Evolutionary conservation across 2,329 filamentous ascomycete genomes (phyloP), one percentile per base, ranked within the genome.

Genomic region (Neofusicoccum ribis): DNA sequence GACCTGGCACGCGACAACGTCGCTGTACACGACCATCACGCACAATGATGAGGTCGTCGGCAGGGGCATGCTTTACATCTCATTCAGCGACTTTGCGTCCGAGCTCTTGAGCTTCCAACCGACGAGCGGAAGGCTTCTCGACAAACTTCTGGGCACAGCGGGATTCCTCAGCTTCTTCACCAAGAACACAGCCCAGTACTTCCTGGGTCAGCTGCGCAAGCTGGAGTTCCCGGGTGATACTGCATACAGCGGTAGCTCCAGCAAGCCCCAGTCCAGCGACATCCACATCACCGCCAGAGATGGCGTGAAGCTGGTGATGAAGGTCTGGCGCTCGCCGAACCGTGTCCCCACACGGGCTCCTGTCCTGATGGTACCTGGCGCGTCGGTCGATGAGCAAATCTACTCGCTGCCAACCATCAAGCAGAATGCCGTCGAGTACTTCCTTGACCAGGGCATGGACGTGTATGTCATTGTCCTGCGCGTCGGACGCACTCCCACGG

Each of bases 381-480:
- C 86, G 0, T 80, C 84, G 1, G 87, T 89, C 0, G 86, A 89
- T 72, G 85, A 89, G 68, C 83, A 87, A 68, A 87, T 89, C 60
- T 89, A 81, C 67, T 82, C 87, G 0, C 78, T 88, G 37, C 86
- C 87, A 2, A 89, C 87, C 2, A 87, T 89, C 64, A 80, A 82
- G n/a, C 83, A 82, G 67, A 88, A 89, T 72, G 81, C 86, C 0
- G 82, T 89, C 67, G 86, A 89, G 71, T 89, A 88, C 75, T 86
- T 89, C 72, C 85, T 81, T 2, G 78, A 82, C 1, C 84, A 83
- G 0, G 88, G 88, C 8, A 88, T 89, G 74, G 82, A 84, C 5
- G 84, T 88, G 23, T 89, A 85, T 69, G 76, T 87, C 3, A 75
- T 82, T 0, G 85, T 88, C 1, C 84, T 85, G 69, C 84, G 87